Base-by-base conservation (phyloP, 2,329 filamentous ascomycete genomes). In the Pyrenophora seminiperda region DNA sequence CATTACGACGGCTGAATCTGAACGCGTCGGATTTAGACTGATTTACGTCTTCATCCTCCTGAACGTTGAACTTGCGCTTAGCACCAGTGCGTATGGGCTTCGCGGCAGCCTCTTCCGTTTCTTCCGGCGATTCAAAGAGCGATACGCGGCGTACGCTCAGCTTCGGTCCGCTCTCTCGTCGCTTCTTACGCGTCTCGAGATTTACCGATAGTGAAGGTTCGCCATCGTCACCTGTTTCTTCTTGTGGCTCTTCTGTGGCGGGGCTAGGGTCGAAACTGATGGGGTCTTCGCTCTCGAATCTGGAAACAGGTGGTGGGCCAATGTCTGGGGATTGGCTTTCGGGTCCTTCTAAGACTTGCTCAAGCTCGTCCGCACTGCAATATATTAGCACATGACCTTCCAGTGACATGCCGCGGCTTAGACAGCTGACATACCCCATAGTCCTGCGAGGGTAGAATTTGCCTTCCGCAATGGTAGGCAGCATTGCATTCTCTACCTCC, bases 381-480 rank as follows among this genome's bases (percentile, higher is more conserved):
- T 6, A 7, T 11, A 52, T 71, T 54, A 70, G 67, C 24, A 19
- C 32, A 14, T 9, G 15, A 17, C 14, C 37, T 19, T n/a, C n/a
- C 18, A 14, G 4, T 11, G 7, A 20, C 14, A 22, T 34, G 27
- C 15, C 17, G 30, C 22, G n/a, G 15, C 22, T 22, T 11, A 33
- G n/a, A 27, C 30, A 31, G 43, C n/a, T 10, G 30, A 75, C 82
- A 50, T 77, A 90, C 87, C 83, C 86, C 65, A 91, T 76, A 7
- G 88, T 89, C 59, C 80, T 79, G 43, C 89, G 78, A 9, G 87
- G 85, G 63, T 83, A 89, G 2, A 78, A 73, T 63, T 88, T 90
- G 67, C 84, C 82, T 70, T 93, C 89, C 30, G 81, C 75, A 41
- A 93, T 91, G 1, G 85, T 83, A 7, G 86, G 82, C 58, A 90